These are phyloP conservation scores for Typha latifolia DNA, from an alignment of 176 grass and related monocot species.

Conservation along the genomic window DNA sequence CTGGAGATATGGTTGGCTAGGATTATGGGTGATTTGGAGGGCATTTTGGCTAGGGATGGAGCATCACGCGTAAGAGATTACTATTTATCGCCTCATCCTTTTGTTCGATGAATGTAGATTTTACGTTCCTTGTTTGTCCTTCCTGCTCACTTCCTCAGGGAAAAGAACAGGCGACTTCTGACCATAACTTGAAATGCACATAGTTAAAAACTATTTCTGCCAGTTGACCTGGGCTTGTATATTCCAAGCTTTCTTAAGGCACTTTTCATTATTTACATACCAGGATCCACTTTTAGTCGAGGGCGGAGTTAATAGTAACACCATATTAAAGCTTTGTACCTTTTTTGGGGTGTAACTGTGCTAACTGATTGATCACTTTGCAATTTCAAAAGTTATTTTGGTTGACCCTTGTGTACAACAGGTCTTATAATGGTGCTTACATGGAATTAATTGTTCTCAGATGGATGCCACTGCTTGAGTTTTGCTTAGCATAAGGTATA, in stretches of 20 bases:
- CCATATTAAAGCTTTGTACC: too few relatives aligned
- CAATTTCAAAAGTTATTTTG: too few relatives aligned
- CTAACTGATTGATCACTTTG: too few relatives aligned
- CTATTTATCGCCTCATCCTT: slow-evolving; percentile 48
- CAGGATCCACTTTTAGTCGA: too few relatives aligned
- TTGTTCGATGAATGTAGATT: slow-evolving; percentile 26
- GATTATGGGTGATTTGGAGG: slow-evolving; percentile 88
- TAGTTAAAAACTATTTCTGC: not conserved
- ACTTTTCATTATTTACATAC: not conserved
- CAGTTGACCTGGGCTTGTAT: not conserved
- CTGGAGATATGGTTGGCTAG: slow-evolving; percentile 88
- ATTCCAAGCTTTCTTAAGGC: not conserved
- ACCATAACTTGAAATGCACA: not conserved
- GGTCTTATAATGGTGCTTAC: too few relatives aligned
- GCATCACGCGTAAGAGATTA: slow-evolving; percentile 65
- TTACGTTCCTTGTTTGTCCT: not conserved
- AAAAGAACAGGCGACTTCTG: not conserved
- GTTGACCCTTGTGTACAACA: too few relatives aligned
- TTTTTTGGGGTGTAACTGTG: too few relatives aligned
- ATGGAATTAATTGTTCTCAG: too few relatives aligned
- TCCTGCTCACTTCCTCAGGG: not conserved
- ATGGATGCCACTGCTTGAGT: too few relatives aligned
- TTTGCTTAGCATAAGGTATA: too few relatives aligned
- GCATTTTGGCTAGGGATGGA: slow-evolving; percentile 77
- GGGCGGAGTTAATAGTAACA: too few relatives aligned